phyloP scores from a whole-genome alignment of 805 yeast genomes.

The Debaryomyces prosopidis region DNA sequence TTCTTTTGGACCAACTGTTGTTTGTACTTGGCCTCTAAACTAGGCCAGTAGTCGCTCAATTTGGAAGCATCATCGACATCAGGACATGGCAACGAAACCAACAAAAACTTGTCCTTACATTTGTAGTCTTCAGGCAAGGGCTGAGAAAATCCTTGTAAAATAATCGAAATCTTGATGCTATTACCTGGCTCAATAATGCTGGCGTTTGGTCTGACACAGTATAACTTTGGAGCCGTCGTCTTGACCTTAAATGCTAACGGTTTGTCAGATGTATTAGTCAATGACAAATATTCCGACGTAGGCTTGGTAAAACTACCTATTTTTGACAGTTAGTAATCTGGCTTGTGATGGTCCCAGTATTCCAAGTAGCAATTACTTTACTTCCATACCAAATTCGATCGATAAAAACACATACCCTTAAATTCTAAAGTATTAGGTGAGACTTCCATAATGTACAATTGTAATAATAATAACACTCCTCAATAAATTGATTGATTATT shows the following conservation, averaged over 20 bases:
- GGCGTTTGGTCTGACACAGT: slow-evolving; percentile 96
- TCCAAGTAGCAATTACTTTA: neutral
- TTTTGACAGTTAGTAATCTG: neutral
- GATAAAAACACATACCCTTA: slow-evolving; percentile 57
- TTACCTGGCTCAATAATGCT: slow-evolving; percentile 76
- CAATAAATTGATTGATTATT: neutral
- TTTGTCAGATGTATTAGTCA: slow-evolving; percentile 55
- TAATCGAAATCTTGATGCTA: slow-evolving; percentile 71
- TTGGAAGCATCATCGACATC: slow-evolving; percentile 52
- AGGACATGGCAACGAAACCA: slow-evolving; percentile 81
- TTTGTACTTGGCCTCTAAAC: slow-evolving; percentile 61
- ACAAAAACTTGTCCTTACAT: slow-evolving; percentile 90
- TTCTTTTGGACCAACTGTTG: slow-evolving; percentile 59
- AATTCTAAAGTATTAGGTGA: slow-evolving; percentile 73
- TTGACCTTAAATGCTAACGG: slow-evolving; percentile 90
- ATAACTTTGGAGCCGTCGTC: slow-evolving; percentile 95
- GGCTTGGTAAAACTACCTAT: slow-evolving; percentile 75
- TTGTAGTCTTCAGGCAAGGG: slow-evolving; percentile 74
- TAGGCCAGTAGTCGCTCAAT: slow-evolving; percentile 76
- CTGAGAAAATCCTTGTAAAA: slow-evolving; percentile 77
- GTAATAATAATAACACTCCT: neutral
- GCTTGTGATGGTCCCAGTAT: neutral
- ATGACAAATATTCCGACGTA: slow-evolving; percentile 60
- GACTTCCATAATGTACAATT: slow-evolving; percentile 55
- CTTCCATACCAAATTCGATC: no score